Base-by-base conservation (phyloP, 2,329 filamentous ascomycete species). In the Colletotrichum shisoi region DNA sequence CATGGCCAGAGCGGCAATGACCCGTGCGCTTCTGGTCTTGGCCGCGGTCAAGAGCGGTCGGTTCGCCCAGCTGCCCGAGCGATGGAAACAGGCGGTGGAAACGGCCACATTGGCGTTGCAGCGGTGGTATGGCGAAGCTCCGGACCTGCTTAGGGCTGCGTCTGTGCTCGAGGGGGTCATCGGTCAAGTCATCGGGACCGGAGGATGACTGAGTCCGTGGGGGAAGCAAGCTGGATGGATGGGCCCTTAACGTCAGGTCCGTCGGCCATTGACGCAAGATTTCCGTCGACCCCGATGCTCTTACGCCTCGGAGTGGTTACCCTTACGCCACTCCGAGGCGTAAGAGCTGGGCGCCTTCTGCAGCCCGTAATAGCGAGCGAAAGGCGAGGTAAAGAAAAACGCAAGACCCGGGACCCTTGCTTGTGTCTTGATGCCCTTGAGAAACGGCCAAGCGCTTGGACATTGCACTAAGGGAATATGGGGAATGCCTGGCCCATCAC, bases 11-110 rank as follows among this genome's bases (percentile, higher is more conserved):
- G 63, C 68, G 49, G 53, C 71, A 34, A 68, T 73, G 63, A 58
- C 62, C 48, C 66, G 67, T 46, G 65, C 70, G 17, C 70, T 77
- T 15, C 63, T 74, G 19, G 65, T 77, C 3, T 44, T 76, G n/a
- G 74, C 73, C 5, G 73, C 73, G 24, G 68, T 60, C 48, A 73
- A 63, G 40, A 69, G 58, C 13, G 67, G 65, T 6, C 67, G 37
- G 19, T 57, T 71, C 24, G 13, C 45, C 3, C 54, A 39, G 34
- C 58, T 72, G 63, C 71, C 71, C 19, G 37, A 67, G 24, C 52
- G 62, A 19, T 73, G 71, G 72, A 70, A 51, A 51, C 69, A 71
- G n/a, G 72, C 68, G 27, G 69, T 72, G 12, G 69, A 67, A 6
- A 46, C 64, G 60, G 71, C 70, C 46, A 63, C 51, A 60, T 67